Evolutionary conservation across 2,329 filamentous ascomycete species (phyloP).

Genomic region (Chaetoscypha palmicola): DNA sequence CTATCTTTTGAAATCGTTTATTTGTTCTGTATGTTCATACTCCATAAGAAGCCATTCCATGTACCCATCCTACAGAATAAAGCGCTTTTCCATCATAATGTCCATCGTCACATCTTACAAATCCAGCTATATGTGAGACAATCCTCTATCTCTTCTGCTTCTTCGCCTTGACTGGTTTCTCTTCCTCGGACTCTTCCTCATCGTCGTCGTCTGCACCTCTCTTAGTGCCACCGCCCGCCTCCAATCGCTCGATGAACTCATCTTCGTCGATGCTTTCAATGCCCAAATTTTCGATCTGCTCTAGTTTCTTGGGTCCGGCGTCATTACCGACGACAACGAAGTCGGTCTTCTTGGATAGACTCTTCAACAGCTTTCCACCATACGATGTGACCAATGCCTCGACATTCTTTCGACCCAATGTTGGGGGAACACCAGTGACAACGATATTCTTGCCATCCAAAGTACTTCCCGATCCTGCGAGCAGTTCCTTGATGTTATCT

Average conservation of each 20-base stretch:
- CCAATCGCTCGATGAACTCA: conserved; percentile 16
- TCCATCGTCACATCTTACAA: neutral
- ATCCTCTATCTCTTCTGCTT: conserved; percentile 14
- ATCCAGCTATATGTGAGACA: neutral
- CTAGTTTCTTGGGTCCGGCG: conserved; percentile 23
- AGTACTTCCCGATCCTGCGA: conserved; percentile 10
- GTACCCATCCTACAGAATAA: neutral
- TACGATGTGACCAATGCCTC: conserved; percentile 18
- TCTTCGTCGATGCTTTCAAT: conserved; percentile 17
- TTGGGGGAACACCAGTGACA: conserved; percentile 22
- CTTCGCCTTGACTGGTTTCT: conserved; percentile 14
- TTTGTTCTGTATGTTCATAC: neutral
- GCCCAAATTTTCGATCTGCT: conserved; percentile 16
- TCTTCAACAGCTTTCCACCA: conserved; percentile 20
- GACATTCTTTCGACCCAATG: conserved; percentile 17
- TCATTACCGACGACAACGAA: conserved; percentile 23
- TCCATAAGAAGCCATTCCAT: neutral
- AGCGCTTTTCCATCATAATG: neutral
- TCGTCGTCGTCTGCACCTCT: conserved; percentile 11
- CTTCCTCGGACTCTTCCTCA: conserved; percentile 1
- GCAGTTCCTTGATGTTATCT: conserved; percentile 14
- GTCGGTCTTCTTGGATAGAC: conserved; percentile 20
- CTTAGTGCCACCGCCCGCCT: conserved; percentile 11
- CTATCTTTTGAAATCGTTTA: neutral
- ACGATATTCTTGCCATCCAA: conserved; percentile 13